These are phyloP conservation scores for Penicillium odoratum DNA, from an alignment of 495 filamentous ascomycete genomes.

Conservation along the genomic window DNA sequence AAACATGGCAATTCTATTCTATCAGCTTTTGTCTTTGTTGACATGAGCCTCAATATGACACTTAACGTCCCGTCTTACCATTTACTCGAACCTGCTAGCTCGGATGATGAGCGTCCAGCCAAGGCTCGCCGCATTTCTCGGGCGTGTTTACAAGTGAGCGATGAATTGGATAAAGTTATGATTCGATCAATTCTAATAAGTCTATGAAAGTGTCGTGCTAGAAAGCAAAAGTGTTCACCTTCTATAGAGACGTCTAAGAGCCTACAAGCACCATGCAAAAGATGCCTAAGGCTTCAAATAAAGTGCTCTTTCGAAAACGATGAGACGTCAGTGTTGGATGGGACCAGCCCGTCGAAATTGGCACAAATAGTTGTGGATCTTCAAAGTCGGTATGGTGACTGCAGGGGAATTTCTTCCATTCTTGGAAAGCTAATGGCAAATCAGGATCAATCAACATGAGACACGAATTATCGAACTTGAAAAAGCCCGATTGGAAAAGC, in stretches of 20 bases:
- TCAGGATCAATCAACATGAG: conserved; percentile 23
- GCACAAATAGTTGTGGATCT: conserved; percentile 23
- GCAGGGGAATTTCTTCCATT: neutral
- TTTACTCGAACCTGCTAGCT: neutral
- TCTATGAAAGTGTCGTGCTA: conserved; percentile 17
- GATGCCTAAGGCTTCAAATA: conserved; percentile 14
- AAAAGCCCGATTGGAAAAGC: neutral
- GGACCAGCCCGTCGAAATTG: conserved; percentile 13
- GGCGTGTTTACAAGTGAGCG: conserved; percentile 15
- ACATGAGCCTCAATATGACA: neutral
- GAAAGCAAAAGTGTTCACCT: conserved; percentile 18
- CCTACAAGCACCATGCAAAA: conserved; percentile 15
- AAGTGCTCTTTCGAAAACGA: conserved; percentile 22
- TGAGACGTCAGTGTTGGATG: conserved; percentile 7
- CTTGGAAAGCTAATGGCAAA: neutral
- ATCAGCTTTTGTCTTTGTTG: too few relatives aligned
- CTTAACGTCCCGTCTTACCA: neutral
- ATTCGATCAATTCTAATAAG: neutral
- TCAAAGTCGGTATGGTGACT: conserved; percentile 7
- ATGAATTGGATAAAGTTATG: neutral
- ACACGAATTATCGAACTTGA: conserved; percentile 18
- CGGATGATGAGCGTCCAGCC: conserved; percentile 6
- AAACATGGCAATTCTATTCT: too few relatives aligned
- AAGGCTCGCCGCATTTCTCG: conserved; percentile 15
- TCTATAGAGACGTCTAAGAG: neutral